Evolutionary conservation across 805 yeast species (phyloP), one percentile per base, ranked within the genome.

Genomic region (Myxozyma kluyveri): DNA sequence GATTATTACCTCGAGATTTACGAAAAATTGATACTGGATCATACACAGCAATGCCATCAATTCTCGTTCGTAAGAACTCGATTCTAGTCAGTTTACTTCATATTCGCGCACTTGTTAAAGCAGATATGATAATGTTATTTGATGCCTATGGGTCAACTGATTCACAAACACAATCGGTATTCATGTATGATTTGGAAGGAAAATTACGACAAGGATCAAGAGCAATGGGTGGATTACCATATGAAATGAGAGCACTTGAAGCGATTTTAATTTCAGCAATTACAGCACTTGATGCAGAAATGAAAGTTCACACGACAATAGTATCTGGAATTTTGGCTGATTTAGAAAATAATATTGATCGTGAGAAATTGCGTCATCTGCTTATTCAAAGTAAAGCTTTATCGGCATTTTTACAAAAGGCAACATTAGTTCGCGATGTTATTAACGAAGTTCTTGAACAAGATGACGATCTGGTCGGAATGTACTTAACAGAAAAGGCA

Each of bases 221-320:
- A 42, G 61, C 65, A 3, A 65, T 69, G 61, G 70, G 71, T 3
- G 75, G 76, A 3, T 71, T 88, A 18, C 91, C 96, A 0, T 93
- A 89, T 67, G 99, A 93, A 65, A 83, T 90, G 64, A 73, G 95
- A 43, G 99, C 97, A 0, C 66, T 93, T 36, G 99, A 93, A 64
- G 82, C 95, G 0, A 85, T 93, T 6, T 77, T 93, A 57, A 81
- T 88, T 27, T 83, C 86, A 47, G 95, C 88, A 1, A 77, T 88
- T 35, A 76, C 86, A 1, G 86, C 88, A 54, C 71, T 93, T 44
- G 83, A 84, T 42, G 83, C 90, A 0, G 99, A 93, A 65, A 82
- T 90, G 86, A 84, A 84, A 61, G 88, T 87, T 4, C 93, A 88
- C 60, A 78, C 82, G 5, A 84, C 86, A 0, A 84, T 86, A 4